phyloP scores from a whole-genome alignment of 2,329 filamentous ascomycete species.

The Aplosporella prunicola region DNA sequence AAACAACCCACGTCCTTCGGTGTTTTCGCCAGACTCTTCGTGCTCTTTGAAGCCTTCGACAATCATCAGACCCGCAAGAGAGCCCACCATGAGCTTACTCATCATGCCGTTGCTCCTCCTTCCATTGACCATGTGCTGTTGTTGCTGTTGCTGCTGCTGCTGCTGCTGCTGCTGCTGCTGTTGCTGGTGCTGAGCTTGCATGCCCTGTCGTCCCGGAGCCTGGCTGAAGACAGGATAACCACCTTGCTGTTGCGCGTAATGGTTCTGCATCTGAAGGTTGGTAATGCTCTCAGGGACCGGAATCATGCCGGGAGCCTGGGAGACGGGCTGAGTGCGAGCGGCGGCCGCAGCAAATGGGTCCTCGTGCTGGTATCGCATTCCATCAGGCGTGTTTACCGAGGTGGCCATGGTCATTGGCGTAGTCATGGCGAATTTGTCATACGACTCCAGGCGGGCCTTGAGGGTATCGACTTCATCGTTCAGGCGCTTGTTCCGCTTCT shows the following conservation, averaged over 20 bases:
- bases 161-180: constrained; percentile 11
- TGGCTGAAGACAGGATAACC: constrained; percentile 26
- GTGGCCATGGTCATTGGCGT: constrained; percentile 28
- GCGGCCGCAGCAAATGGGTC: constrained; percentile 23
- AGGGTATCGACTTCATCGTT: constrained; percentile 72
- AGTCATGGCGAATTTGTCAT: constrained; percentile 62
- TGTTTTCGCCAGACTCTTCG: constrained; percentile 44
- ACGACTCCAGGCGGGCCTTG: constrained; percentile 58
- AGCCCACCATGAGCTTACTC: constrained; percentile 83
- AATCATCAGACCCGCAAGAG: constrained; percentile 84
- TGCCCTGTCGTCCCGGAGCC: constrained; percentile 16
- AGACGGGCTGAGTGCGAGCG: constrained; percentile 16
- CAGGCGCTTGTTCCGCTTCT: constrained; percentile 78
- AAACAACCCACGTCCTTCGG: constrained; percentile 32
- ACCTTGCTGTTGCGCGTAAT: constrained; percentile 22
- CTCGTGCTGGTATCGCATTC: constrained; percentile 24
- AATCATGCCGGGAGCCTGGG: constrained; percentile 28
- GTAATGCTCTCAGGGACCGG: constrained; percentile 34
- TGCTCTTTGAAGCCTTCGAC: constrained; percentile 60
- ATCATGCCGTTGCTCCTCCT: constrained; percentile 42
- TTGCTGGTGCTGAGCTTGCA: constrained; percentile 15
- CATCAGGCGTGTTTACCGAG: constrained; percentile 25
- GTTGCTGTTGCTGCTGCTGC: constrained; percentile 13
- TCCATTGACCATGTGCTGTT: constrained; percentile 29
- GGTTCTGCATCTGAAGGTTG: constrained; percentile 24